Evolutionary conservation across 139 green algal genomes (phyloP), one percentile per base, ranked within the genome.

Genomic region (Tetradesmus lagerheimii): DNA sequence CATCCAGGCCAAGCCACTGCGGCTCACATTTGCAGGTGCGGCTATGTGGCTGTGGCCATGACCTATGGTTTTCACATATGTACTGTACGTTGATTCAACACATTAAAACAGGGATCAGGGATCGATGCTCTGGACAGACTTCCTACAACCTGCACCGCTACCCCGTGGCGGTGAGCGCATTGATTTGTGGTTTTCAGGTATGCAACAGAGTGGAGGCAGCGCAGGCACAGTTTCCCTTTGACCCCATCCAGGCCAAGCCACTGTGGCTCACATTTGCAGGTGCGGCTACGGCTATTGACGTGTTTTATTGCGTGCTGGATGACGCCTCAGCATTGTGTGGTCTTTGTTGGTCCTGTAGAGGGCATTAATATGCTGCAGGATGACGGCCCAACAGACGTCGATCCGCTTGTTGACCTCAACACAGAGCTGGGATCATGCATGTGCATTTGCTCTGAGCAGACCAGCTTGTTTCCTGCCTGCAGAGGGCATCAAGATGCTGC

Each of bases 81-180:
- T 57, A 57, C 45, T 64, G 50, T 64, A 2, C 2, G 50, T 64
- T 64, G 11, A 14, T 27, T 25, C 5, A n/a, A n/a, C n/a, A n/a
- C n/a, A n/a, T n/a, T n/a, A 98, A 93, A 87, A 97, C 41, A 97
- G 98, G 96, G 98, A 99, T n/a, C n/a, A n/a, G n/a, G n/a, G n/a
- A n/a, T n/a, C n/a, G n/a, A n/a, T n/a, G n/a, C n/a, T n/a, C 94
- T 89, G 94, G 64, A 99, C 97, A 0, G 98, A 99, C 95, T 99
- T 99, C n/a, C 91, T 99, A 98, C 96, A 98, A 99, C 53, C 93
- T 99, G 71, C 94, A 98, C 92, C 89, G 93, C 80, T 95, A 95
- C 89, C 95, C 96, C n/a, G 80, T 95, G 27, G 93, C 88, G 35
- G 94, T 97, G 88, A 66, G 79, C 8, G 79, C 15, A 9, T 16